Evolutionary conservation across 345 rosid species (phyloP).

Genomic region (Pugionium cornutum): DNA sequence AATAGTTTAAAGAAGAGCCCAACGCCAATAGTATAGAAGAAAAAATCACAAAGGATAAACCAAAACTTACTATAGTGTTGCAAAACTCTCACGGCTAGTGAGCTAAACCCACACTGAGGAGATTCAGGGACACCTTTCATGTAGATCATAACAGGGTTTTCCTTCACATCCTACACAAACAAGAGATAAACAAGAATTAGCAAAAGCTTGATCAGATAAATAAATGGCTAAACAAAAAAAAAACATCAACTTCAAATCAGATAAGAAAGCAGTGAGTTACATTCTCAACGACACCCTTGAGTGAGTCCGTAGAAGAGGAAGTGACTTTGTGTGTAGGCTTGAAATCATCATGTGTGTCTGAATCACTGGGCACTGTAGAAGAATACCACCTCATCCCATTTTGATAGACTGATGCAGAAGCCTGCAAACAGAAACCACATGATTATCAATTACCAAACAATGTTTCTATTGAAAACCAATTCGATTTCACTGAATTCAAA

Average conservation of each 20-base stretch:
- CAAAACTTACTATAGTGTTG: slow-evolving; percentile 68
- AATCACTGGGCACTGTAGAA: slow-evolving; percentile 61
- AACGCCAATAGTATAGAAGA: too few species aligned
- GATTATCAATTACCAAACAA: background rate
- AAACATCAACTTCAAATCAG: background rate
- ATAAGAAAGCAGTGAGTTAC: slow-evolving; percentile 38
- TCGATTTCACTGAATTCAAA: slow-evolving; percentile 4
- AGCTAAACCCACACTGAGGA: slow-evolving; percentile 97
- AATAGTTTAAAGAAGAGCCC: background rate
- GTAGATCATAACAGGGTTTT: slow-evolving; percentile 89
- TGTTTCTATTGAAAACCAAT: background rate
- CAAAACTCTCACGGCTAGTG: slow-evolving; percentile 81
- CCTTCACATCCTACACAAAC: slow-evolving; percentile 73
- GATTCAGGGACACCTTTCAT: slow-evolving; percentile 93
- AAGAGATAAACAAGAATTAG: slow-evolving; percentile 15
- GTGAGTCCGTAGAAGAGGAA: slow-evolving; percentile 49
- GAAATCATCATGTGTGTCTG: slow-evolving; percentile 88
- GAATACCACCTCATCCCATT: slow-evolving; percentile 41
- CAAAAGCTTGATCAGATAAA: background rate
- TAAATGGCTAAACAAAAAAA: background rate
- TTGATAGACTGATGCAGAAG: slow-evolving; percentile 43
- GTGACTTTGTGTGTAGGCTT: slow-evolving; percentile 58
- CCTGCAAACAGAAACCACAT: slow-evolving; percentile 44
- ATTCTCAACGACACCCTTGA: slow-evolving; percentile 75
- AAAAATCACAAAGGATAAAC: background rate